Evolutionary conservation across 495 filamentous ascomycete genomes (phyloP).

Genomic region (Penicillium crystallinum): DNA sequence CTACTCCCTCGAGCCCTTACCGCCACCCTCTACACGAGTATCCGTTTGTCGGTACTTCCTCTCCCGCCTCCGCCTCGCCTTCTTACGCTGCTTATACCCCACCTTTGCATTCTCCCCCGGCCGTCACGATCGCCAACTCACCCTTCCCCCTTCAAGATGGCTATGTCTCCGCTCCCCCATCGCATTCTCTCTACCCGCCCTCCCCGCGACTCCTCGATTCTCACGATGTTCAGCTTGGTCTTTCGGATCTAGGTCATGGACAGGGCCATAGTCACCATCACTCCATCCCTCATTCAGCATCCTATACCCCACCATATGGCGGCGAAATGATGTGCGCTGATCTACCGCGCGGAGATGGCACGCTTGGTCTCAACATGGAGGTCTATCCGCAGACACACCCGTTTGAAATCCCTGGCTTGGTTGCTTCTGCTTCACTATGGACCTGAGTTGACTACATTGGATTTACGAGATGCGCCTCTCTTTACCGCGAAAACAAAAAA

Average conservation of each 20-base stretch:
- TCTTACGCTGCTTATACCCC: conserved; percentile 40
- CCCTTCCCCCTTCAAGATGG: conserved; percentile 29
- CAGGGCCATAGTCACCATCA: conserved; percentile 9
- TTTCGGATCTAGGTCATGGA: conserved; percentile 25
- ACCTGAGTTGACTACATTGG: conserved; percentile 17
- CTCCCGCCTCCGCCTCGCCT: conserved; percentile 36
- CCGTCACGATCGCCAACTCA: conserved; percentile 34
- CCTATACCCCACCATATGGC: conserved; percentile 32
- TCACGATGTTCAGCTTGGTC: conserved; percentile 21
- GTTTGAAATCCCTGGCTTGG: conserved; percentile 25
- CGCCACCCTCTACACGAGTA: conserved; percentile 32
- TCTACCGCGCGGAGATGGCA: conserved; percentile 23
- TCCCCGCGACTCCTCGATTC: conserved; percentile 36
- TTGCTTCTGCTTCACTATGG: conserved; percentile 31
- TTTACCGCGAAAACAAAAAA: neutral
- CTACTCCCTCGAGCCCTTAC: conserved; percentile 37
- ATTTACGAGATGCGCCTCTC: neutral
- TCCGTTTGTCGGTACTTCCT: conserved; percentile 31
- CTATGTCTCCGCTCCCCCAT: conserved; percentile 31
- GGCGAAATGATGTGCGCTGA: conserved; percentile 28
- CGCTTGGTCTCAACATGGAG: conserved; percentile 30
- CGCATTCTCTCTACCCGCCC: conserved; percentile 32
- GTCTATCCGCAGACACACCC: conserved; percentile 31
- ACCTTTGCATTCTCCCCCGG: conserved; percentile 38
- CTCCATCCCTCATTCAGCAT: conserved; percentile 28